Percentiles rank a stretch among this genome's conserved stretches.
Conservation (phyloP, 1,284 basidiomycete genomes). For the Albatrellus sp. region DNA sequence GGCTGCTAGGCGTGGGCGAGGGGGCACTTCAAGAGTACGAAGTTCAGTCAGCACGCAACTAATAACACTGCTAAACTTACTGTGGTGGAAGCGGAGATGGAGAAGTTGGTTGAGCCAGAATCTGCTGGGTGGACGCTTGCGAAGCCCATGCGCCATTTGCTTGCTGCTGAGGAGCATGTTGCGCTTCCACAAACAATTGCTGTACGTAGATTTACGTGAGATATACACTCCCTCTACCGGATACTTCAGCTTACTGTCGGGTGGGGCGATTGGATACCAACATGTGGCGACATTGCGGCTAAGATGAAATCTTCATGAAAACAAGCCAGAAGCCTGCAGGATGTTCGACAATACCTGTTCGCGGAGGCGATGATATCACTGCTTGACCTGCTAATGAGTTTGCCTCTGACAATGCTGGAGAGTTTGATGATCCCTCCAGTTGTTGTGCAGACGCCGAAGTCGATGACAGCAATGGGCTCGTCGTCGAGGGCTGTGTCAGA, state of each 20-base stretch:
- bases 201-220: neutral
- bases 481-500: constrained; percentile 66
- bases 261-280: constrained; percentile 9
- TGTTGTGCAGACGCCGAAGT: constrained; percentile 57
- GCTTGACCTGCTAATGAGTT: constrained; percentile 32
- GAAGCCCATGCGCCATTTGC: constrained; percentile 13
- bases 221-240: neutral
- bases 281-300: constrained; percentile 8
- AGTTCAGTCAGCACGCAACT: constrained; percentile 1
- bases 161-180: constrained; percentile 14
- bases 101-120: constrained; percentile 17
- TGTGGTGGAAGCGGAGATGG: constrained; percentile 44
- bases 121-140: constrained; percentile 8
- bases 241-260: constrained; percentile 7
- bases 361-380: constrained; percentile 42
- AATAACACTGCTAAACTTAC: constrained; percentile 33
- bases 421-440: constrained; percentile 49
- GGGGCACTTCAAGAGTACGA: constrained; percentile 11
- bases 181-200: constrained; percentile 7
- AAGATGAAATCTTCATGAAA: neutral
- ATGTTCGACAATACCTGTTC: constrained; percentile 1
- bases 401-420: constrained; percentile 62
- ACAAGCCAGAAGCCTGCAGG: constrained; percentile 21
- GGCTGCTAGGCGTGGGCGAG: constrained; percentile 15
- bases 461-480: constrained; percentile 68